Conservation (phyloP, 2,329 filamentous ascomycete genomes). For the Westerdykella aurantiaca region DNA sequence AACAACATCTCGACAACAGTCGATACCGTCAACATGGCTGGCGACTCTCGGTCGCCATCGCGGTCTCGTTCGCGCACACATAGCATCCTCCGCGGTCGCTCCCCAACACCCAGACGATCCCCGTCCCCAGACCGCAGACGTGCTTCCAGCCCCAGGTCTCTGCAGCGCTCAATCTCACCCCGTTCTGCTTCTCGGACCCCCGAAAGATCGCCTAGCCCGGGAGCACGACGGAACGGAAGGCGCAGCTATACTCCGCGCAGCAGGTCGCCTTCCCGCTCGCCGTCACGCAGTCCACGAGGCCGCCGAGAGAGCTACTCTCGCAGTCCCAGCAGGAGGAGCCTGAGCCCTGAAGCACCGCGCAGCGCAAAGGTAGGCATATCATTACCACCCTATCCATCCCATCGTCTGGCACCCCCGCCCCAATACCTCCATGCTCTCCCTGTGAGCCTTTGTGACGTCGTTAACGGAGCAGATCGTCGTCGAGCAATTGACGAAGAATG, state of each 20-base stretch:
- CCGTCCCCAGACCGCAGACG: conserved; percentile 12
- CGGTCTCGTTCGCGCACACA: conserved; percentile 20
- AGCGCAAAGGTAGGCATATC: conserved; percentile 34
- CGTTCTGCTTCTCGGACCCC: conserved; percentile 31
- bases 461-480: conserved; percentile 68
- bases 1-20: no score
- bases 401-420: background rate
- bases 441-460: background rate
- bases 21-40: conserved; percentile 7
- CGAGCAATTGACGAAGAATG: conserved; percentile 91
- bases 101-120: conserved; percentile 23
- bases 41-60: conserved; percentile 20
- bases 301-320: conserved; percentile 32
- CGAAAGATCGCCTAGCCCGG: conserved; percentile 10
- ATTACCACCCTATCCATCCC: no score
- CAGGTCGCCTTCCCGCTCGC: conserved; percentile 16
- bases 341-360: conserved; percentile 26
- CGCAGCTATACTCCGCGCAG: conserved; percentile 28
- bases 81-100: conserved; percentile 40
- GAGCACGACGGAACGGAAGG: conserved; percentile 31
- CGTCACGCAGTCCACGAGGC: conserved; percentile 15
- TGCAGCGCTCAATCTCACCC: conserved; percentile 35
- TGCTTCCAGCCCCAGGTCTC: conserved; percentile 26
- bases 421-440: background rate
- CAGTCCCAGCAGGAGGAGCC: conserved; percentile 31